Evolutionary conservation across 139 green algal species (phyloP).

Genomic region (Picocystis salinarum): DNA sequence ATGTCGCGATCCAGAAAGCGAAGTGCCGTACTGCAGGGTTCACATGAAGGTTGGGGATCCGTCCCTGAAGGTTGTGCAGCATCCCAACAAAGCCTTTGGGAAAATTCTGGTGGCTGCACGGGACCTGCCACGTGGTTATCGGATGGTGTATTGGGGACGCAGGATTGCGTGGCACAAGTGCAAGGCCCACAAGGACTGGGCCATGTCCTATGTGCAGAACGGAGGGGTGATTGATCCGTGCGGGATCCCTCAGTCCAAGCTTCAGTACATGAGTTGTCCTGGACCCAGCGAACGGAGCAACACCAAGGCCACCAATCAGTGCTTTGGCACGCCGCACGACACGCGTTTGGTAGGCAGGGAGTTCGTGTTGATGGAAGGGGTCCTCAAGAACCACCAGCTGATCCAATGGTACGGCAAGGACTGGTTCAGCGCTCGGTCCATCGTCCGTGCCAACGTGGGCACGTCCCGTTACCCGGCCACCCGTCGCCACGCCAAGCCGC

Average conservation of each 20-base stretch:
- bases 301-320: slow-evolving; percentile 1
- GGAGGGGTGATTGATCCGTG: slow-evolving; percentile 15
- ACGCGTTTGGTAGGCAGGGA: slow-evolving; percentile 8
- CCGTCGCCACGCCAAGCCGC: too few species aligned
- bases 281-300: slow-evolving; percentile 11
- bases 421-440: slow-evolving; percentile 7
- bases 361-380: not conserved
- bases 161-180: slow-evolving; percentile 1
- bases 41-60: slow-evolving; percentile 8
- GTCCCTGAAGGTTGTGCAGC: slow-evolving; percentile 2
- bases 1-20: not conserved
- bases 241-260: not conserved
- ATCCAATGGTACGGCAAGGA: slow-evolving; percentile 10
- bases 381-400: slow-evolving; percentile 10
- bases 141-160: slow-evolving; percentile 8
- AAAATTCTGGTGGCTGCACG: slow-evolving; percentile 6
- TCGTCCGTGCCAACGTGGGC: slow-evolving; percentile 8
- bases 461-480: slow-evolving; percentile 9
- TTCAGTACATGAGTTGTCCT: slow-evolving; percentile 11
- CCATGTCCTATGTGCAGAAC: slow-evolving; percentile 7
- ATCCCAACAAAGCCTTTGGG: slow-evolving; percentile 3
- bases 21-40: slow-evolving; percentile 8
- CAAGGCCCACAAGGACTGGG: slow-evolving; percentile 2
- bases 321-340: slow-evolving; percentile 9
- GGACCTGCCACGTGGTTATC: slow-evolving; percentile 11